Percentiles rank a stretch among this genome's conserved stretches.
phyloP scores from a whole-genome alignment of 1,284 basidiomycete species.

The Fomitopsis pinicola region DNA sequence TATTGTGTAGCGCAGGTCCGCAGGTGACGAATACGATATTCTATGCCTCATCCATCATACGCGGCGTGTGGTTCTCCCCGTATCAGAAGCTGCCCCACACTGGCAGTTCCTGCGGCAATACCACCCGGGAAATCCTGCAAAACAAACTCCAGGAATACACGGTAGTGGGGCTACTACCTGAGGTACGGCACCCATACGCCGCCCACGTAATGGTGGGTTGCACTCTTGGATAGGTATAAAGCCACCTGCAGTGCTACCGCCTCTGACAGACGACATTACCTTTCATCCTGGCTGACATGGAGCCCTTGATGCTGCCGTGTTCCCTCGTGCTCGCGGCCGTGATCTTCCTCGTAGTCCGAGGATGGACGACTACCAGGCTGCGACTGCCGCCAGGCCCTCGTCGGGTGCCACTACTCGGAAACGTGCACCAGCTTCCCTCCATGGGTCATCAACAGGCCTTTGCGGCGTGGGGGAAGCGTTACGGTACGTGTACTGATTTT shows the following conservation, averaged over 20 bases:
- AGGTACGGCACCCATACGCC: neutral
- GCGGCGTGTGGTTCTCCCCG: neutral
- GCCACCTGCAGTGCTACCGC: neutral
- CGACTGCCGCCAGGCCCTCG: neutral
- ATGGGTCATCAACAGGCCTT: constrained; percentile 24
- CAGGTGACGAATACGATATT: neutral
- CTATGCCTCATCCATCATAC: neutral
- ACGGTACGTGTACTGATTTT: constrained; percentile 21
- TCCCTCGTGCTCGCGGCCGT: neutral
- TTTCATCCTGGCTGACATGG: neutral
- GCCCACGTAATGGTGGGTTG: neutral
- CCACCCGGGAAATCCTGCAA: neutral
- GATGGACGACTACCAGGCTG: neutral
- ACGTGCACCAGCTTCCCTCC: constrained; percentile 2
- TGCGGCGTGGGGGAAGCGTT: constrained; percentile 14
- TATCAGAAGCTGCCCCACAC: neutral
- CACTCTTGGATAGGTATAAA: neutral
- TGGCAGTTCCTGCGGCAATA: neutral
- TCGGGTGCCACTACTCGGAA: neutral
- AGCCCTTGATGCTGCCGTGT: neutral
- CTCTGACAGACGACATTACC: neutral
- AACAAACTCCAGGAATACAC: neutral
- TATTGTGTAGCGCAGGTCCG: neutral
- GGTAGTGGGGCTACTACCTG: neutral
- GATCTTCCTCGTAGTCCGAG: neutral